Evolutionary conservation across 2,329 filamentous ascomycete genomes (phyloP), one percentile per base, ranked within the genome.

Genomic region (Penicillium sp.): DNA sequence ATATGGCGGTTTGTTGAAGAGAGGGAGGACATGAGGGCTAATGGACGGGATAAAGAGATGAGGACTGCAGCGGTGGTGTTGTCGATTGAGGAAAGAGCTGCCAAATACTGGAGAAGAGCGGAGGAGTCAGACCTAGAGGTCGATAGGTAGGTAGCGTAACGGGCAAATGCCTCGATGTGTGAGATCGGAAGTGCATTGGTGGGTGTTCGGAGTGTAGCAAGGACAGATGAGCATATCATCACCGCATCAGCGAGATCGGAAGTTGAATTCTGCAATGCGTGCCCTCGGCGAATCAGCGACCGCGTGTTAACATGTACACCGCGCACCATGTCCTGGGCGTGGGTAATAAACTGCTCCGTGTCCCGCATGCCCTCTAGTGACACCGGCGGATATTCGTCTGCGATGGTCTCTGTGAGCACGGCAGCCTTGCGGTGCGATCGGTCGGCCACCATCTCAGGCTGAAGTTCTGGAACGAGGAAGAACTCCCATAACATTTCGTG

Each of bases 401-500:
- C 84, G 34, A 99, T 88, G 55, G 87, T 92, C 70, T 99, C 94
- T 3, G 85, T 80, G 29, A 93, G 84, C 0, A 88, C 86, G 71
- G 92, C 88, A 4, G 91, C 90, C 75, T 99, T 99, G 60, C 92
- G 85, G 54, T 87, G 86, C 61, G 90, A 96, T 49, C 94, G 86
- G 72, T 96, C 88, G 52, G 90, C 88, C 82, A 97, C 93, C 84
- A 92, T 91, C 21, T 91, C 87, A 0, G 90, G 84, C 70, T 96
- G 91, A 49, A 99, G 85, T 65, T 99, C 94, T 1, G 94, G 94
- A 13, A 99, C 92, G 0, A 99, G 82, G 75, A 99, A 96, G 76
- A 99, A 99, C 68, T 99, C 94, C 95, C 94, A 99, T 2, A 99
- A 82, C 83, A 97, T 91, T 77, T 99, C 94, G 70, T 99, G 95